phyloP scores from a whole-genome alignment of 495 filamentous ascomycete species.

The Penicillium arizonense region DNA sequence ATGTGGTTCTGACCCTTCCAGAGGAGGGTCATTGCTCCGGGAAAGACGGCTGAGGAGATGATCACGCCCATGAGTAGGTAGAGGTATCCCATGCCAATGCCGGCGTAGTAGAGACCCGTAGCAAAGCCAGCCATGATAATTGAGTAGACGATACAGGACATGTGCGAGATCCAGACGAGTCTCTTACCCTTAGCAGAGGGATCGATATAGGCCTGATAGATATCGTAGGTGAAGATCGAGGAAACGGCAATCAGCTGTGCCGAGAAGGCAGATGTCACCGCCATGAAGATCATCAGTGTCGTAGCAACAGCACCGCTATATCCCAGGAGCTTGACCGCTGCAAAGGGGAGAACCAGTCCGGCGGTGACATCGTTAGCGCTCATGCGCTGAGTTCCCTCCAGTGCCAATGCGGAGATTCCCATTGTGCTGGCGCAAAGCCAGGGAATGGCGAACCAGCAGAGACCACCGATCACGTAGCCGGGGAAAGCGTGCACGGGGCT shows the following conservation, averaged over 20 bases:
- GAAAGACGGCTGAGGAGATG: slow-evolving; percentile 81
- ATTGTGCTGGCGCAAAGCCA: slow-evolving; percentile 92
- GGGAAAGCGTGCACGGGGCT: slow-evolving; percentile 85
- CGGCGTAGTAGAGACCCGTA: slow-evolving; percentile 72
- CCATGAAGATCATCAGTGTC: slow-evolving; percentile 91
- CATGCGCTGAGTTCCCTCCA: slow-evolving; percentile 75
- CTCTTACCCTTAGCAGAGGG: slow-evolving; percentile 65
- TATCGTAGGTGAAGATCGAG: slow-evolving; percentile 90
- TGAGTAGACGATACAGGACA: slow-evolving; percentile 72
- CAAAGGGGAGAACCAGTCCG: slow-evolving; percentile 85
- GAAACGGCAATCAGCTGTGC: slow-evolving; percentile 91
- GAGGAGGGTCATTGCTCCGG: slow-evolving; percentile 74
- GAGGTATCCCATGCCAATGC: slow-evolving; percentile 70
- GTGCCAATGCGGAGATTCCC: slow-evolving; percentile 83
- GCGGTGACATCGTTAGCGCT: slow-evolving; percentile 72
- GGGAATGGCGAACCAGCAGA: slow-evolving; percentile 94
- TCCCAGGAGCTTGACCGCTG: slow-evolving; percentile 84
- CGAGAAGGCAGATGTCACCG: slow-evolving; percentile 86
- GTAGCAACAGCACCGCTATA: slow-evolving; percentile 84
- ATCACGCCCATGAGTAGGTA: slow-evolving; percentile 93
- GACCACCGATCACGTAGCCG: slow-evolving; percentile 87
- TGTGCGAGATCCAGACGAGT: slow-evolving; percentile 84
- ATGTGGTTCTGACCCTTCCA: slow-evolving; percentile 84
- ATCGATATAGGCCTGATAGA: slow-evolving; percentile 66
- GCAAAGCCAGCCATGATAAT: slow-evolving; percentile 83